A percentile compares a stretch with the other conserved stretches of the same genome.
These are phyloP conservation scores for Aspergillus cavernicola DNA, from an alignment of 495 filamentous ascomycete species.

Conservation along the genomic window DNA sequence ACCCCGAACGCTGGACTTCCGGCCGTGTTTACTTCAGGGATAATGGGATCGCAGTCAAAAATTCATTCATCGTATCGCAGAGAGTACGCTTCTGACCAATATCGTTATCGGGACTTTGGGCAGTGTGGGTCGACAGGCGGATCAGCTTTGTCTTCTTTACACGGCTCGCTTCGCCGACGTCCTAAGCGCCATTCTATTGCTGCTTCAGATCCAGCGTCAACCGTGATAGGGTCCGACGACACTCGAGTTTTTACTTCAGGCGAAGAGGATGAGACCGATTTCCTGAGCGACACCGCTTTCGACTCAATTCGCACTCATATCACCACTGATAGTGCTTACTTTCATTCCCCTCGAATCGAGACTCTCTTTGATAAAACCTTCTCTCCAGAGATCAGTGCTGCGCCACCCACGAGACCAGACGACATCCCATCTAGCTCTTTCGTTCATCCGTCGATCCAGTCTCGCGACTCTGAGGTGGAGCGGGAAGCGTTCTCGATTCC, in stretches of 20 bases:
- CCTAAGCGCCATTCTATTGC: slow-evolving; percentile 46
- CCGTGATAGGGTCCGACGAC: slow-evolving; percentile 81
- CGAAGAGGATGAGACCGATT: slow-evolving; percentile 83
- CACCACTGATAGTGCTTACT: slow-evolving; percentile 54
- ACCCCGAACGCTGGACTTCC: slow-evolving; percentile 19
- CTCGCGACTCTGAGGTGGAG: slow-evolving; percentile 13
- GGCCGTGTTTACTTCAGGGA: slow-evolving; percentile 4
- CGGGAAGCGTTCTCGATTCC: background rate
- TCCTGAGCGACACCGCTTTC: slow-evolving; percentile 84
- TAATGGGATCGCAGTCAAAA: slow-evolving; percentile 11
- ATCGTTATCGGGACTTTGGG: slow-evolving; percentile 6
- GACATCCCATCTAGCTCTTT: slow-evolving; percentile 45
- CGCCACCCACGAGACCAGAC: slow-evolving; percentile 57
- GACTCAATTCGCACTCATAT: slow-evolving; percentile 84
- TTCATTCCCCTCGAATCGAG: slow-evolving; percentile 63
- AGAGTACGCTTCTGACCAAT: slow-evolving; percentile 18
- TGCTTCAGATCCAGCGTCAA: slow-evolving; percentile 72
- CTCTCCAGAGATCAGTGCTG: slow-evolving; percentile 49
- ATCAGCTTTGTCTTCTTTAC: slow-evolving; percentile 25
- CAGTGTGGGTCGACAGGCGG: slow-evolving; percentile 30
- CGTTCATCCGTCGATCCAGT: slow-evolving; percentile 23
- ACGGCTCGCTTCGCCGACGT: slow-evolving; percentile 33
- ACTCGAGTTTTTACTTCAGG: slow-evolving; percentile 68
- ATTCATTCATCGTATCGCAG: slow-evolving; percentile 24
- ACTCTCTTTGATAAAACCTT: slow-evolving; percentile 86